Evolutionary conservation across 108 stramenopile genomes (phyloP).

Genomic region (Conticribra guillardii): DNA sequence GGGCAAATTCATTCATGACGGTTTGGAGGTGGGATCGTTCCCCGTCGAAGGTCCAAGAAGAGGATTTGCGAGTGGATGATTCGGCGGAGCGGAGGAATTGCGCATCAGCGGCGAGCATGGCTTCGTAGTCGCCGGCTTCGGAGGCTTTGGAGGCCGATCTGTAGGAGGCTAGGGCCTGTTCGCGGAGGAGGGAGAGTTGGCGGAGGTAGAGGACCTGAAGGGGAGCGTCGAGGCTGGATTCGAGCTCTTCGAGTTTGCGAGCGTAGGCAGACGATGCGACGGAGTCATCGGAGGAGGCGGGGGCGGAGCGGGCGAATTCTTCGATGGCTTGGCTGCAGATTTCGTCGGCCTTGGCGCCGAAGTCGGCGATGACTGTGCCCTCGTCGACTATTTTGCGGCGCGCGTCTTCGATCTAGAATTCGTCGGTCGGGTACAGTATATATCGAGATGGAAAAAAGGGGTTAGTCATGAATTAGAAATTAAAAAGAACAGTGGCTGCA

Average conservation of each 20-base stretch:
- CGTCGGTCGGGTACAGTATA: too few relatives aligned
- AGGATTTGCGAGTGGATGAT: conserved; percentile 77
- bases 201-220: conserved; percentile 91
- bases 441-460: too few relatives aligned
- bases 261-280: conserved; percentile 80
- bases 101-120: conserved; percentile 94
- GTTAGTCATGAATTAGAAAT: not conserved
- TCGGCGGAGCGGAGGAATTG: conserved; percentile 85
- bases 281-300: conserved; percentile 73
- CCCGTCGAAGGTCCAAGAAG: conserved; percentile 87
- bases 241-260: conserved; percentile 87
- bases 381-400: conserved; percentile 78
- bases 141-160: conserved; percentile 74
- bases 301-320: conserved; percentile 86
- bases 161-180: conserved; percentile 87
- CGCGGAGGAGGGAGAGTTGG: conserved; percentile 86
- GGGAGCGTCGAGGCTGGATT: conserved; percentile 86
- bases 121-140: conserved; percentile 92
- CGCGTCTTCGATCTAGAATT: conserved; percentile 72
- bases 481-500: too few relatives aligned
- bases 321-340: conserved; percentile 92
- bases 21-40: conserved; percentile 82
- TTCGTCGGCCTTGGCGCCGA: conserved; percentile 86
- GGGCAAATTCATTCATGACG: conserved; percentile 88
- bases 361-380: conserved; percentile 64